Base-by-base conservation (phyloP, 306 rosid genomes). In the Rosa persica region DNA sequence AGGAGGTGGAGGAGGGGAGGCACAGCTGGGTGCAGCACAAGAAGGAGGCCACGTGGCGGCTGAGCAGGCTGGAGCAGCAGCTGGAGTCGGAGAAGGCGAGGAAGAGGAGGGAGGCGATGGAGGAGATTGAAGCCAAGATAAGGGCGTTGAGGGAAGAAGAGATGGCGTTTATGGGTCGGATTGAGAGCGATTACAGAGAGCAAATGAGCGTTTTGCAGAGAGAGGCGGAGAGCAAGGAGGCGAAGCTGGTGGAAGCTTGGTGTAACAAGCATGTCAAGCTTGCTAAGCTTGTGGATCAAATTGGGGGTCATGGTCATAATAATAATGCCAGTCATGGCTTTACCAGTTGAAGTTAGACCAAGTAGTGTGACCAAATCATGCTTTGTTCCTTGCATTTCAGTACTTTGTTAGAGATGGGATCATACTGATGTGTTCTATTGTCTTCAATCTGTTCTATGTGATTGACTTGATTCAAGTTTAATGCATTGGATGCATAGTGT, bases 61-160 rank as follows among this genome's bases (percentile, higher is more conserved):
- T 86, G 80, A 86, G 77, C 74, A 71, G 89, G 83, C 78, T 86
- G 70, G 87, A 86, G 84, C 85, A 86, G 47, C 89, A 86, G 83
- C 80, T 86, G 34, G 89, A 83, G 75, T 42, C 87, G 27, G 89
- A 86, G 87, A 86, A 82, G 39, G 77, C 87, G 49, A 78, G 87
- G 74, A 86, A 86, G 76, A 75, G 78, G 66, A 73, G 85, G 51
- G 87, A 83, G 81, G 80, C 84, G 62, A 73, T 72, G 85, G 89
- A 81, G 80, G 87, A 86, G 78, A 72, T 81, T 6, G 85, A 86
- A 48, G 72, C 76, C 0, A 81, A 83, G 83, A 78, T 86, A 20
- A 55, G 66, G 78, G 36, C 78, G 20, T 54, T 86, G 79, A 78
- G 82, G 43, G 87, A 83, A 30, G 89, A 86, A 34, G 87, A 83